Conservation (phyloP, 192 early-diverging fungal species). For the Coemansia sp. region DNA sequence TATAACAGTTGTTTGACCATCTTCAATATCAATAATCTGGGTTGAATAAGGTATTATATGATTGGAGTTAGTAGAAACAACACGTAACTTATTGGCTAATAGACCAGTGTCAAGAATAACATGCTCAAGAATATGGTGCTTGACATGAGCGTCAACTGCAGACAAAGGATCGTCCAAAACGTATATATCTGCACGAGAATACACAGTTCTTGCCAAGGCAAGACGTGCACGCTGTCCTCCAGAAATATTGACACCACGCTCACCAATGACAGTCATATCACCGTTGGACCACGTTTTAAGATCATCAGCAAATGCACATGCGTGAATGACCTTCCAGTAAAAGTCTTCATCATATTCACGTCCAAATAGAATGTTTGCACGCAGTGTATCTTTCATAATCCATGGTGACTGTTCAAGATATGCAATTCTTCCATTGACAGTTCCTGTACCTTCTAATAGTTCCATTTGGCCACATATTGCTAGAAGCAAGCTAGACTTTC, state of each 20-base stretch:
- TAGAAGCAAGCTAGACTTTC: constrained; percentile 60
- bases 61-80: no score
- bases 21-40: no score
- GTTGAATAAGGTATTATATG: no score
- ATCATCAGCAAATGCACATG: constrained; percentile 63
- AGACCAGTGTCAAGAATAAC: constrained; percentile 52
- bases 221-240: constrained; percentile 71
- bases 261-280: constrained; percentile 70
- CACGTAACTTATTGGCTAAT: no score
- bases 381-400: constrained; percentile 56
- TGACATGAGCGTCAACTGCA: constrained; percentile 65
- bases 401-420: constrained; percentile 24
- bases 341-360: constrained; percentile 52
- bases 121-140: constrained; percentile 62
- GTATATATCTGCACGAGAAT: constrained; percentile 64
- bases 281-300: constrained; percentile 58
- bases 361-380: constrained; percentile 80
- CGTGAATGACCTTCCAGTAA: constrained; percentile 61
- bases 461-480: constrained; percentile 59
- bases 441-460: constrained; percentile 26
- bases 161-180: constrained; percentile 71
- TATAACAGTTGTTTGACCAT: no score
- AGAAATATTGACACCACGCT: constrained; percentile 68
- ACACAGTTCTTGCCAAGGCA: constrained; percentile 62
- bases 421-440: constrained; percentile 15